These are phyloP conservation scores for Blastobotrys arbuscula DNA, from an alignment of 1,139 yeast species.

Conservation along the genomic window DNA sequence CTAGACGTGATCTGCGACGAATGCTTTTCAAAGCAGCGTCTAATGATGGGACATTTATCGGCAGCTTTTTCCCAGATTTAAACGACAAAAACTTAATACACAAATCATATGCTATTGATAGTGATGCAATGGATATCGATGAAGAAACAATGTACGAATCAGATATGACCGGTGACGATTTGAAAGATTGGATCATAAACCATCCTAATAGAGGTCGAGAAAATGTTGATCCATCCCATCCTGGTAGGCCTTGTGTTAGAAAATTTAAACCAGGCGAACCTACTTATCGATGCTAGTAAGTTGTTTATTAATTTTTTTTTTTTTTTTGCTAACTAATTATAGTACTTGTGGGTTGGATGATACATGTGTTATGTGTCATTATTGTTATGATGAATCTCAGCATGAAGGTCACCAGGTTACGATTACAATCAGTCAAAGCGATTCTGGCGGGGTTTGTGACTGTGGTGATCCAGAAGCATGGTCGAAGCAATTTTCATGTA, in stretches of 20 bases:
- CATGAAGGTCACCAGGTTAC: slow-evolving; percentile 77
- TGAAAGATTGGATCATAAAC: slow-evolving; percentile 23
- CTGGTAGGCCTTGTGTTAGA: slow-evolving; percentile 69
- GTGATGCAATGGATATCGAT: slow-evolving; percentile 14
- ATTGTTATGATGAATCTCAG: slow-evolving; percentile 64
- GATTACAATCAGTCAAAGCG: slow-evolving; percentile 66
- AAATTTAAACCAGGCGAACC: slow-evolving; percentile 82
- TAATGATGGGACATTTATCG: slow-evolving; percentile 44
- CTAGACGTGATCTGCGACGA: slow-evolving; percentile 42
- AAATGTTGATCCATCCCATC: slow-evolving; percentile 41
- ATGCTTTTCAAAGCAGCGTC: slow-evolving; percentile 50
- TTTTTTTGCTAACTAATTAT: background rate
- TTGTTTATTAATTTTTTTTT: slow-evolving; percentile 5
- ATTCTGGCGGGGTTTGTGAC: slow-evolving; percentile 91
- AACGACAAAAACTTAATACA: slow-evolving; percentile 8
- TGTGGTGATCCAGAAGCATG: slow-evolving; percentile 92
- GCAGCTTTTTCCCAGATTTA: slow-evolving; percentile 45
- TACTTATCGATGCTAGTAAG: slow-evolving; percentile 60
- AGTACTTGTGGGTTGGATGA: slow-evolving; percentile 79
- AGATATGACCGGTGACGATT: background rate
- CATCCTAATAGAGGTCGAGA: slow-evolving; percentile 16
- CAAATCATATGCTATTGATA: slow-evolving; percentile 7
- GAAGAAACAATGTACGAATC: slow-evolving; percentile 10
- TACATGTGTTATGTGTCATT: slow-evolving; percentile 77
- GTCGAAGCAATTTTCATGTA: slow-evolving; percentile 51